Evolutionary conservation across 805 yeast genomes (phyloP), one percentile per base, ranked within the genome.

Genomic region (Candida sithepensis): DNA sequence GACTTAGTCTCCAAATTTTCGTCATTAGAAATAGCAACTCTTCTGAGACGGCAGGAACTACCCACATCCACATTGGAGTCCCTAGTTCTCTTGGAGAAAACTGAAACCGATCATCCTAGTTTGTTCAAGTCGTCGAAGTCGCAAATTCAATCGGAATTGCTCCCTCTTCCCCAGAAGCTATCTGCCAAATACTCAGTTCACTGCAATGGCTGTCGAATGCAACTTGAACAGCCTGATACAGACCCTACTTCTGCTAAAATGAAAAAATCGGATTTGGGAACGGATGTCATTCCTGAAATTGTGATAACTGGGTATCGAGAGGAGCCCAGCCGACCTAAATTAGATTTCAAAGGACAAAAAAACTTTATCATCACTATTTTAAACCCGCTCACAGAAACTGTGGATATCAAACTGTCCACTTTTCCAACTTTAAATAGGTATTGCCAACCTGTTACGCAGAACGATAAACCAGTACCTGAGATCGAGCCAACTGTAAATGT

Each of bases 181-280:
- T 20, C 48, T 14, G 43, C 57, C 2, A 52, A 53, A 24, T 39
- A 50, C 22, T 48, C 45, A 1, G 14, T 49, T 19, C 47, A 43
- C n/a, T 64, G 66, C 46, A 56, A 50, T 46, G 46, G 49, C 14
- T 61, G 68, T 44, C 34, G 60, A 23, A 14, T 46, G 9, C 38
- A 36, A 8, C 33, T 63, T 24, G 45, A 50, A 2, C 24, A 43
- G 26, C 61, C 64, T 4, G 55, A 52, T 34, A 18, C 45, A 5
- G 64, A 59, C 4, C 53, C 59, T 3, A 6, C 47, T 2, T 49
- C 61, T 4, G 48, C 57, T 3, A 59, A 56, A 42, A 58, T 56
- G 32, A 14, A 12, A 8, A 45, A 46, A 3, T 26, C 48, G 1
- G 43, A 49, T 3, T 39, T 47, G 24, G 64, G 65, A 1, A 39